Evolutionary conservation across 2,329 filamentous ascomycete genomes (phyloP), one percentile per base, ranked within the genome.

Genomic region (Dactylellina cionopaga): DNA sequence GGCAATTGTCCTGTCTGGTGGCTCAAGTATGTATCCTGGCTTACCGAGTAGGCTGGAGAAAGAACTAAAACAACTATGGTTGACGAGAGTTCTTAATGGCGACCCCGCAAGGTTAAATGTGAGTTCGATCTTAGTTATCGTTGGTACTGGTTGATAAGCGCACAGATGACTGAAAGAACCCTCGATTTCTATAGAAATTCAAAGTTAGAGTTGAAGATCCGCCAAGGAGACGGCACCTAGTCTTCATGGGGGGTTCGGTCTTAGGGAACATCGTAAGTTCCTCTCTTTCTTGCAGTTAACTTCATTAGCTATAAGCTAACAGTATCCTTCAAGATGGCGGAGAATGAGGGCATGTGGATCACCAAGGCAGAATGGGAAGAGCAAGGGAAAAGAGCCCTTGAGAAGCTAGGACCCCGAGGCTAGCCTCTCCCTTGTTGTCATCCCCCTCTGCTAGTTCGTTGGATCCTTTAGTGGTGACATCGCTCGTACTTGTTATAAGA

Each of bases 291-390:
- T 9, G 5, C 25, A 3, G n/a, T 19, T 5, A 37, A 11, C 52
- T 44, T 44, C 54, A 35, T 60, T 9, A 13, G 11, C 35, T 35
- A 15, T 41, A 47, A 22, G 9, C 37, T 39, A 54, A 63, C 35
- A 13, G 6, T 47, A 17, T 37, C 15, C 54, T 31, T 35, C n/a
- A 71, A 87, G 85, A 98, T 99, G 90, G 93, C 95, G 46, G 93
- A 98, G 83, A 98, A 97, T 84, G 92, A 97, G 81, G 91, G 90
- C 80, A 98, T 98, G 95, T 99, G 95, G 95, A 93, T 99, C 79
- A 91, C 90, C 77, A 96, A 96, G 85, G 86, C 91, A 79, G 95
- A 99, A 82, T 99, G 95, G 95, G 87, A 95, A 79, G 95, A 99
- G 83, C 90, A 97, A 80, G 95, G 95, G 37, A 80, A 90, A 35